Percentiles rank a stretch among this genome's conserved stretches.
Evolutionary conservation across 108 stramenopile species (phyloP).

Genomic region (Skeletonema menzelii): DNA sequence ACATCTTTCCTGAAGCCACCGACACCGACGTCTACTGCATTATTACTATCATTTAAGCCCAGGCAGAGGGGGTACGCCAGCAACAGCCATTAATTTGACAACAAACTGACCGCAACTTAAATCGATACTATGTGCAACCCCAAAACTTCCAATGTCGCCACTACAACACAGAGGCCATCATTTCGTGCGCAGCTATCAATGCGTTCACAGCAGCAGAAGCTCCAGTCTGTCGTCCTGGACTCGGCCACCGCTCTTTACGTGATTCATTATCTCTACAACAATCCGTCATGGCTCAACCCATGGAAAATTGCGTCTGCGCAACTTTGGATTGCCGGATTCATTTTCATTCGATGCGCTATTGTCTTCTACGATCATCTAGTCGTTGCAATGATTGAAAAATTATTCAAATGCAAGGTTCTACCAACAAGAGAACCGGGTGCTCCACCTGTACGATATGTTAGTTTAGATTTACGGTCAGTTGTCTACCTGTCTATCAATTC

Average conservation of each 20-base stretch:
- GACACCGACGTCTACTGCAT: not conserved
- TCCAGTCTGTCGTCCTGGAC: constrained; percentile 50
- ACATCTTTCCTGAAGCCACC: no score
- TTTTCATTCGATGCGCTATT: constrained; percentile 57
- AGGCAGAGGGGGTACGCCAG: not conserved
- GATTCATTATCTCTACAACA: constrained; percentile 31
- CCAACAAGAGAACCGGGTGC: constrained; percentile 63
- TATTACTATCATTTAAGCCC: no score
- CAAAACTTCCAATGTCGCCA: not conserved
- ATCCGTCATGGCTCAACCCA: constrained; percentile 64
- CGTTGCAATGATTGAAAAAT: constrained; percentile 52
- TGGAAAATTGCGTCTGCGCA: constrained; percentile 48
- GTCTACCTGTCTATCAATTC: constrained; percentile 81
- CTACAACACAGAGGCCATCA: constrained; percentile 8
- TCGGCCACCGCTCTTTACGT: constrained; percentile 43
- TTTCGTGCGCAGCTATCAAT: constrained; percentile 16
- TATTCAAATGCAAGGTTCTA: constrained; percentile 46
- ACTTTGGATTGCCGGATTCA: constrained; percentile 52
- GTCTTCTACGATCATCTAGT: constrained; percentile 73
- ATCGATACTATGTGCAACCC: not conserved
- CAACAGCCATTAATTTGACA: not conserved
- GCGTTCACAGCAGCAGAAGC: constrained; percentile 31
- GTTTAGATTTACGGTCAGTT: constrained; percentile 52
- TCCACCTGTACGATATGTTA: constrained; percentile 54
- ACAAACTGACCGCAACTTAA: not conserved